Evolutionary conservation across 768 basidiomycete species (phyloP), one percentile per base, ranked within the genome.

Genomic region (Hygrophoropsis aurantiaca): DNA sequence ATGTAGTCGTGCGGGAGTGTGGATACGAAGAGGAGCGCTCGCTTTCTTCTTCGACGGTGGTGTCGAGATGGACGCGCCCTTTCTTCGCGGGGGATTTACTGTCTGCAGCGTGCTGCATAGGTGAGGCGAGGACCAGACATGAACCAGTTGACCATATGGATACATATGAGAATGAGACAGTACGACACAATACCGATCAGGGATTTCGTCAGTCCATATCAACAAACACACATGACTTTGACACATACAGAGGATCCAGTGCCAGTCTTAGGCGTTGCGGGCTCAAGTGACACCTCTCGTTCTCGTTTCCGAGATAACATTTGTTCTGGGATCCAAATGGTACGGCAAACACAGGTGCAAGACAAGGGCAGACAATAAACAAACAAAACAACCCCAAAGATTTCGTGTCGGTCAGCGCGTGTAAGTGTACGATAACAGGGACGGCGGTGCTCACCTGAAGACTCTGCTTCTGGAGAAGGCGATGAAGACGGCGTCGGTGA

Each of bases 251-350:
- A 34, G 47, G 49, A 58, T 33, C 47, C 40, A 48, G 56, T 51
- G 42, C 60, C 47, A 18, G 72, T 66, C 55, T 69, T 74, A 35
- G 81, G 76, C 3, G 77, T 73, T 36, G 74, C 58, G 48, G 87
- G 86, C 64, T 91, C 88, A 26, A 85, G 66, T 21, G 88, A 91
- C 19, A 84, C 80, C 65, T 90, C 87, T 27, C 88, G 74, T 64
- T 88, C 87, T 53, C 88, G 77, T 66, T 91, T 91, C 63, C 78
- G 77, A 19, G 85, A 81, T 38, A 72, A 62, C 51, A 72, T 80
- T 55, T 73, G 63, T 42, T 71, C 70, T 69, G 58, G 46, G 30
- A 49, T 27, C 36, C 26, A n/a, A n/a, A n/a, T n/a, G n/a, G n/a
- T n/a, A n/a, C n/a, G n/a, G n/a, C n/a, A n/a, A n/a, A n/a, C n/a